These are phyloP conservation scores for Trichosporon faecale DNA, from an alignment of 1,284 basidiomycete species.

Conservation along the genomic window DNA sequence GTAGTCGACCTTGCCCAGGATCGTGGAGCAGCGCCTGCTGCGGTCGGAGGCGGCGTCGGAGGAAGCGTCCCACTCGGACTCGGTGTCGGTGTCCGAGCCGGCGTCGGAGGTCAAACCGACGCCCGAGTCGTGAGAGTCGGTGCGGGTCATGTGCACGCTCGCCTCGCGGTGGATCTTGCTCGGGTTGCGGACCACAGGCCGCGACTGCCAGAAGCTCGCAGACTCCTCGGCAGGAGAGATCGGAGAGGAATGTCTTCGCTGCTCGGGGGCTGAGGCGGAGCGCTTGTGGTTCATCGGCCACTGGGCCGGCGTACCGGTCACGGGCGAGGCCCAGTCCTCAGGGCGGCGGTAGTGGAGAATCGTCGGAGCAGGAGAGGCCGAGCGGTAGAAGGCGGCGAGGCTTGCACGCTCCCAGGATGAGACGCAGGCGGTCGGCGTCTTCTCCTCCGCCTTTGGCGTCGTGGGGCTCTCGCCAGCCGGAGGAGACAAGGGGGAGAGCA, in stretches of 20 bases:
- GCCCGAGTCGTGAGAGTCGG: not conserved
- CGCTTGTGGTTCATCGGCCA: not conserved
- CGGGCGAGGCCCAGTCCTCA: not conserved
- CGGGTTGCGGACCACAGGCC: not conserved
- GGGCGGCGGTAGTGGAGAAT: not conserved
- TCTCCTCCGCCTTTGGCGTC: not conserved
- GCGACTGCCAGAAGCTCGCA: not conserved
- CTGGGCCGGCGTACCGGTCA: not conserved
- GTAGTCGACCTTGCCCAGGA: constrained; percentile 3
- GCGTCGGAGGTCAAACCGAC: not conserved
- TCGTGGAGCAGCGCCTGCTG: not conserved
- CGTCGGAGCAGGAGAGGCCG: not conserved
- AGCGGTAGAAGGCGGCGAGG: not conserved
- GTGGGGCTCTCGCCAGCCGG: not conserved
- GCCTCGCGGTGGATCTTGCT: not conserved
- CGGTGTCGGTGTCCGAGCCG: not conserved
- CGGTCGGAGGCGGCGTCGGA: not conserved
- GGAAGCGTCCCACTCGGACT: not conserved
- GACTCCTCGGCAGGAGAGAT: not conserved
- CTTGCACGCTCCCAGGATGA: not conserved
- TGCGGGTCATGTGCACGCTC: not conserved
- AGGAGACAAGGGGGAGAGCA: not conserved
- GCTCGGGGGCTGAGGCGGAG: not conserved
- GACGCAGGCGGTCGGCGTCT: not conserved
- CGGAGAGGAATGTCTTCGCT: not conserved